A percentile compares a stretch with the other conserved stretches of the same genome.
These are phyloP conservation scores for Trichoderma aggressivum DNA, from an alignment of 2,329 filamentous ascomycete species.

Conservation along the genomic window DNA sequence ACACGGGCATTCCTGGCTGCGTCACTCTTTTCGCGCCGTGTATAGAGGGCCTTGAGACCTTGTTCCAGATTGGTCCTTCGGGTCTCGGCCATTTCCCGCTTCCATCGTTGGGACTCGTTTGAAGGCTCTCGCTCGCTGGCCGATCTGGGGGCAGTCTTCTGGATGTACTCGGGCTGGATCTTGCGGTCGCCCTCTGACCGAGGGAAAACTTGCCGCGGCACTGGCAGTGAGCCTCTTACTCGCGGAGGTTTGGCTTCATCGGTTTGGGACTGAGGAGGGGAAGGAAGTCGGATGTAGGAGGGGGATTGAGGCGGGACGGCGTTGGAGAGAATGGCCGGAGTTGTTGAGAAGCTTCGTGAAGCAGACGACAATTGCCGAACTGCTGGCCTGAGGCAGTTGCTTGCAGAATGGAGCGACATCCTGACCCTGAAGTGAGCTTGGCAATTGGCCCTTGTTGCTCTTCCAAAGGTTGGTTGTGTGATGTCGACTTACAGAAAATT, in stretches of 20 bases:
- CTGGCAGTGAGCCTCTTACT: constrained; percentile 76
- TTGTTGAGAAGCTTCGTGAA: constrained; percentile 35
- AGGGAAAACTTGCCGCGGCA: constrained; percentile 77
- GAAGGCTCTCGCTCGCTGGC: constrained; percentile 36
- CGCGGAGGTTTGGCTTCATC: constrained; percentile 45
- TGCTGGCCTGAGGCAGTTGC: constrained; percentile 27
- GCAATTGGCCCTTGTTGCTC: not conserved
- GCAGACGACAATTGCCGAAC: constrained; percentile 27
- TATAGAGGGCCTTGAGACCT: constrained; percentile 67
- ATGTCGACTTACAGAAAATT: constrained; percentile 19
- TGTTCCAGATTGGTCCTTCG: constrained; percentile 70
- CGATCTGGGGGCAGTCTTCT: constrained; percentile 56
- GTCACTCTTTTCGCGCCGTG: constrained; percentile 55
- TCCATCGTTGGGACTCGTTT: constrained; percentile 55
- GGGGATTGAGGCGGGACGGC: constrained; percentile 82
- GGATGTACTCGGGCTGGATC: constrained; percentile 57
- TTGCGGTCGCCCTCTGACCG: constrained; percentile 57
- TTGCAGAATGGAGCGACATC: constrained; percentile 30
- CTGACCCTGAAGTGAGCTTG: not conserved
- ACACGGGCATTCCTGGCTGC: constrained; percentile 37
- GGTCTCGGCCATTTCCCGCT: constrained; percentile 65
- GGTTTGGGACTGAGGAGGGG: constrained; percentile 73
- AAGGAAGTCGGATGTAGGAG: constrained; percentile 78
- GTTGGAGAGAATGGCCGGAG: constrained; percentile 41
- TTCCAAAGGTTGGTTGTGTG: not conserved